Conservation (phyloP, 805 yeast genomes). For the Saturnispora sanitii region DNA sequence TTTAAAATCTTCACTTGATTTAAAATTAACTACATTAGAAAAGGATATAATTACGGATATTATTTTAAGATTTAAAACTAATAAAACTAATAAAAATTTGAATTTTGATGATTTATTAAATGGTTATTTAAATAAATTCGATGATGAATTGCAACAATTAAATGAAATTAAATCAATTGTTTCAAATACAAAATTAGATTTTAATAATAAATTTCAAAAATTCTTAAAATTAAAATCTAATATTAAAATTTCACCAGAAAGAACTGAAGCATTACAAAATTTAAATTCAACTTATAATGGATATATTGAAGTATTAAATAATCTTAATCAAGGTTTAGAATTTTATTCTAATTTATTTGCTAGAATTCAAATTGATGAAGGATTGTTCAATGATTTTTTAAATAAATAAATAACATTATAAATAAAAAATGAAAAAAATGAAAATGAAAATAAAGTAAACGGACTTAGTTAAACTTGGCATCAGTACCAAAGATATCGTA, state of each 20-base stretch:
- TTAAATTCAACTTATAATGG: constrained; percentile 42
- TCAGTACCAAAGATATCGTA: constrained; percentile 8
- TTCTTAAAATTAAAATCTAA: constrained; percentile 29
- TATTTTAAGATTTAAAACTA: constrained; percentile 12
- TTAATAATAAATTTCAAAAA: constrained; percentile 23
- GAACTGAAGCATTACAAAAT: constrained; percentile 42
- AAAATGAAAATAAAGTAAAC: neutral
- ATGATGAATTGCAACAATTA: constrained; percentile 39
- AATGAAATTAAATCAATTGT: constrained; percentile 33
- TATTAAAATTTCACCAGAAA: constrained; percentile 22
- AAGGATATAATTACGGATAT: constrained; percentile 34
- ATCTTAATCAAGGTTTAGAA: constrained; percentile 56
- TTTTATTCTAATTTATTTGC: constrained; percentile 58
- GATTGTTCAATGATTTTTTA: neutral
- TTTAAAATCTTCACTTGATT: constrained; percentile 33
- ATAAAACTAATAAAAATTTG: constrained; percentile 10
- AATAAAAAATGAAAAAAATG: too few species aligned
- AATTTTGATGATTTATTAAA: constrained; percentile 32
- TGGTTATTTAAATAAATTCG: constrained; percentile 38
- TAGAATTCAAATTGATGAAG: constrained; percentile 3
- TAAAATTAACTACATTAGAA: constrained; percentile 37
- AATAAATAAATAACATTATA: neutral
- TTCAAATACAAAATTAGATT: constrained; percentile 18
- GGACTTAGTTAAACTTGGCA: constrained; percentile 1
- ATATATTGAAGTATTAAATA: constrained; percentile 46